These are phyloP conservation scores for Tephrocybe rancida DNA, from an alignment of 768 basidiomycete genomes.

Conservation along the genomic window DNA sequence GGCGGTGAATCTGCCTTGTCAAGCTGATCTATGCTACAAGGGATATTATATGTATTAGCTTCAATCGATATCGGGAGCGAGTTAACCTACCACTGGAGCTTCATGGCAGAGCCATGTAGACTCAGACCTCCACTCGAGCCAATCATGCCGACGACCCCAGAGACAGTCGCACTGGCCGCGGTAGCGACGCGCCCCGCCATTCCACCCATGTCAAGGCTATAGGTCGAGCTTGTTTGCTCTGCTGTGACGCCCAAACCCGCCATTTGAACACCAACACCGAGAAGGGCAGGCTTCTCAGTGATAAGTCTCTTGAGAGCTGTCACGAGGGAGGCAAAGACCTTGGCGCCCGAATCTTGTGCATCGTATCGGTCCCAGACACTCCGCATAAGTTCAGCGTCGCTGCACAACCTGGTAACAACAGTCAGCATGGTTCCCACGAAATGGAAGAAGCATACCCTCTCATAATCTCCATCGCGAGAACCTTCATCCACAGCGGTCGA, in stretches of 20 bases:
- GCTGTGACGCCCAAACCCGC: constrained; percentile 70
- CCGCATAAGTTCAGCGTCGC: constrained; percentile 77
- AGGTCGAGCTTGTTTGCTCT: constrained; percentile 41
- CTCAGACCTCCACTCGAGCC: constrained; percentile 71
- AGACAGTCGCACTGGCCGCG: constrained; percentile 81
- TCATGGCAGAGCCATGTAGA: constrained; percentile 77
- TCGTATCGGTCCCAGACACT: constrained; percentile 83
- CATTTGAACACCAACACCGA: constrained; percentile 83
- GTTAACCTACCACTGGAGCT: constrained; percentile 79
- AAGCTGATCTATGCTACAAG: constrained; percentile 88
- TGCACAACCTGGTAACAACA: constrained; percentile 58
- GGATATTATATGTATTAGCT: constrained; percentile 1
- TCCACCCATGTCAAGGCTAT: constrained; percentile 63
- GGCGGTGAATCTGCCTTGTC: constrained; percentile 96
- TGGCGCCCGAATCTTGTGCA: constrained; percentile 58
- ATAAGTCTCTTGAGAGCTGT: constrained; percentile 84
- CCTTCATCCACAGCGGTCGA: constrained; percentile 84
- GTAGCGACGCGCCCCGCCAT: constrained; percentile 85
- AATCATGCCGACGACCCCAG: constrained; percentile 87
- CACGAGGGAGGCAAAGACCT: constrained; percentile 77
- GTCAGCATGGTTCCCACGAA: neutral
- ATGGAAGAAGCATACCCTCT: constrained; percentile 57
- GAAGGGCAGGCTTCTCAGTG: constrained; percentile 84
- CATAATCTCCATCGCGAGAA: constrained; percentile 91
- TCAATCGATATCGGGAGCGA: neutral